Percentiles rank a stretch among this genome's conserved stretches.
Evolutionary conservation across 805 yeast genomes (phyloP).

Genomic region (Saccharomycopsis babjevae): DNA sequence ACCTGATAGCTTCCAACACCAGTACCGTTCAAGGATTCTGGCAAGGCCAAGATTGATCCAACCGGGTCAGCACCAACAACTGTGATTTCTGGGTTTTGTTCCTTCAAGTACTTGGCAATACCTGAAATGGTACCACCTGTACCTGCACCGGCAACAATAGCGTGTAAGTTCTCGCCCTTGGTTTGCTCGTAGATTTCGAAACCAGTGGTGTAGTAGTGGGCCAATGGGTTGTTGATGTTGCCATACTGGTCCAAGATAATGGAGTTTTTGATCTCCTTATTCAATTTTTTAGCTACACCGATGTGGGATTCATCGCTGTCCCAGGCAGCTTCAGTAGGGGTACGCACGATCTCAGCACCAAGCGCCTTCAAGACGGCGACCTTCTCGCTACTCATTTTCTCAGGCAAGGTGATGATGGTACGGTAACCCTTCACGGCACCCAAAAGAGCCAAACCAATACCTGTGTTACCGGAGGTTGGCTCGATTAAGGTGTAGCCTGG

Average conservation of each 20-base stretch:
- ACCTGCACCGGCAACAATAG: constrained; percentile 86
- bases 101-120: constrained; percentile 66
- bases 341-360: constrained; percentile 85
- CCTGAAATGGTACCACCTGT: constrained; percentile 90
- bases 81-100: constrained; percentile 48
- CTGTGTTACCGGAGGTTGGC: constrained; percentile 88
- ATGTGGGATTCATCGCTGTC: constrained; percentile 86
- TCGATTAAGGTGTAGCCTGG: constrained; percentile 83
- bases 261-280: constrained; percentile 76
- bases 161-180: constrained; percentile 49
- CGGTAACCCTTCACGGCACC: constrained; percentile 85
- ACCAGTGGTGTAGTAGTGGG: constrained; percentile 80
- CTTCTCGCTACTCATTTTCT: constrained; percentile 86
- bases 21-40: constrained; percentile 57
- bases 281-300: constrained; percentile 75
- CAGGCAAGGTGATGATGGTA: constrained; percentile 81
- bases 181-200: constrained; percentile 79
- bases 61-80: constrained; percentile 79
- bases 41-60: constrained; percentile 77
- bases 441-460: constrained; percentile 78
- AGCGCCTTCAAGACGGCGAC: constrained; percentile 80
- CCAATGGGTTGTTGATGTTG: constrained; percentile 69
- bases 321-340: constrained; percentile 90
- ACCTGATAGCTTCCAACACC: constrained; percentile 54
- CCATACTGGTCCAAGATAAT: constrained; percentile 78